Percentiles rank a stretch among this genome's conserved stretches.
Conservation (phyloP, 2,329 filamentous ascomycete genomes). For the Tolypocladium tundrense region DNA sequence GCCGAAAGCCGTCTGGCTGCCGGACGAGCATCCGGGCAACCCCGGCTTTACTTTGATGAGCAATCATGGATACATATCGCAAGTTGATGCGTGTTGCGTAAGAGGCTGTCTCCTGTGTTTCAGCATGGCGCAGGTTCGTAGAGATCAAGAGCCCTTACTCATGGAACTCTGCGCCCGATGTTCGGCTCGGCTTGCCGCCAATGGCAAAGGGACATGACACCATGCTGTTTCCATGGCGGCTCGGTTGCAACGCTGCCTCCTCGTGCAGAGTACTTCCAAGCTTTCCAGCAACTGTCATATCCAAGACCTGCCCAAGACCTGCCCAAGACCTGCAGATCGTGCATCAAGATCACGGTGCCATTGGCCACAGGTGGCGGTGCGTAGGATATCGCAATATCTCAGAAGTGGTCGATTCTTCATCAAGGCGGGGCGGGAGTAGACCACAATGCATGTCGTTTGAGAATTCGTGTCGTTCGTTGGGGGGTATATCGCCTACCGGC, state of each 20-base stretch:
- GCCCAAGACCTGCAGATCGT: not conserved
- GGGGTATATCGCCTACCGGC: constrained; percentile 7
- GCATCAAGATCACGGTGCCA: not conserved
- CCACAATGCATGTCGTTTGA: not conserved
- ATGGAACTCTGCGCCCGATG: not conserved
- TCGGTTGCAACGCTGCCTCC: not conserved
- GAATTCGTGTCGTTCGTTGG: not conserved
- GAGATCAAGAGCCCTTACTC: not conserved
- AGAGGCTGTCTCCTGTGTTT: too few relatives aligned
- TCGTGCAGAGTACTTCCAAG: not conserved
- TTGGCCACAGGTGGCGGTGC: not conserved
- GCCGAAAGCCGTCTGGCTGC: not conserved
- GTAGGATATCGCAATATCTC: not conserved
- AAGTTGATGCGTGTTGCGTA: not conserved
- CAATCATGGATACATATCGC: not conserved
- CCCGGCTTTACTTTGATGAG: not conserved
- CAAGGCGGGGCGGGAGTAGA: not conserved
- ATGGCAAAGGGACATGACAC: not conserved
- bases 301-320: too few relatives aligned
- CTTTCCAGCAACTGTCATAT: not conserved
- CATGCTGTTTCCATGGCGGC: not conserved
- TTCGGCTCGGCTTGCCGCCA: not conserved
- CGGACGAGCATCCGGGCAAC: not conserved
- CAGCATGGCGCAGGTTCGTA: not conserved
- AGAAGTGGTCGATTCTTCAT: not conserved